Conservation (phyloP, 306 rosid genomes). For the Vigna mungo region DNA sequence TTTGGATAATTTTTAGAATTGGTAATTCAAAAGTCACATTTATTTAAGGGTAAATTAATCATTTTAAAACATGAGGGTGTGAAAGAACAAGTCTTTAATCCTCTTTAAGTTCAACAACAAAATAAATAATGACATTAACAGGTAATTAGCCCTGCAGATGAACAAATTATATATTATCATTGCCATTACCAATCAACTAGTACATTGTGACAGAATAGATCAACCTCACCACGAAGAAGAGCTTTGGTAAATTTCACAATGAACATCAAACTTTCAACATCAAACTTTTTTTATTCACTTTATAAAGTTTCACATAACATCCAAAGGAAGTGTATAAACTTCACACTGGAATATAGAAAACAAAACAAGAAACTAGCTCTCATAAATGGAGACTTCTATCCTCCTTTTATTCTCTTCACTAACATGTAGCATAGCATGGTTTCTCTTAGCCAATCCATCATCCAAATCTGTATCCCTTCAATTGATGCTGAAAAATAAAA, state of each 20-base stretch:
- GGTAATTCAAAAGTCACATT: too few relatives aligned
- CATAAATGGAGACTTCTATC: neutral
- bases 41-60: too few relatives aligned
- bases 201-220: too few relatives aligned
- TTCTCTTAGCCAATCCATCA: neutral
- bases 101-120: too few relatives aligned
- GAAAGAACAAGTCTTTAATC: too few relatives aligned
- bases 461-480: neutral
- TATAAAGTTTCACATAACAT: neutral
- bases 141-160: too few relatives aligned
- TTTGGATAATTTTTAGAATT: too few relatives aligned
- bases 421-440: neutral
- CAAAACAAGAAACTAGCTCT: neutral
- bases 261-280: neutral
- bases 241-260: neutral
- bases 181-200: too few relatives aligned
- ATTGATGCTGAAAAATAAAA: slow-evolving; percentile 29
- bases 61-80: too few relatives aligned
- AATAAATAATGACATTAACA: too few relatives aligned
- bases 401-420: slow-evolving; percentile 25
- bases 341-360: neutral
- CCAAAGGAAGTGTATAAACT: neutral
- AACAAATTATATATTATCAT: too few relatives aligned
- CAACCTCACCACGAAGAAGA: too few relatives aligned
- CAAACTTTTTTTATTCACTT: neutral